phyloP scores from a whole-genome alignment of 495 filamentous ascomycete genomes.

The Aspergillus ellipticus region DNA sequence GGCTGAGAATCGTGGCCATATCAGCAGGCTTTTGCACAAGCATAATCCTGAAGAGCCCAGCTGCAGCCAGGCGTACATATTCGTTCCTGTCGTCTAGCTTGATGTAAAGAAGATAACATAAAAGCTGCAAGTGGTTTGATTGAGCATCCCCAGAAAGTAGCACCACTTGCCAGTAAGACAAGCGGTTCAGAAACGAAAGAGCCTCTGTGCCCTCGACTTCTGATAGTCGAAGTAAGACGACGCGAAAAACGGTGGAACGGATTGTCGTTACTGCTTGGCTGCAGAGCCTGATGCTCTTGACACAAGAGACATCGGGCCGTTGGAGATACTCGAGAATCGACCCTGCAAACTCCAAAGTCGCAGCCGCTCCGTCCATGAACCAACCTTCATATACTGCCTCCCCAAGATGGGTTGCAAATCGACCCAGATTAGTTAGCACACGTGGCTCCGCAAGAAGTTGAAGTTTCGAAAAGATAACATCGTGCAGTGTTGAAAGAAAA shows the following conservation, averaged over 20 bases:
- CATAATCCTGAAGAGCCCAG: constrained; percentile 82
- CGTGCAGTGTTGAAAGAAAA: constrained; percentile 66
- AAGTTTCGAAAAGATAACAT: constrained; percentile 64
- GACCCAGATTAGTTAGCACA: constrained; percentile 78
- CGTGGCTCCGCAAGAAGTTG: constrained; percentile 74
- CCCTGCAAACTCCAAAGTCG: constrained; percentile 83
- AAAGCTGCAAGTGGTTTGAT: constrained; percentile 69
- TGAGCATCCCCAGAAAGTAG: constrained; percentile 75
- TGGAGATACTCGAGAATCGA: constrained; percentile 83
- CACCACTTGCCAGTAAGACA: constrained; percentile 93
- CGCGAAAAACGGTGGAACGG: constrained; percentile 66
- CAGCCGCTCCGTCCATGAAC: constrained; percentile 77
- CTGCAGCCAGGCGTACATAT: constrained; percentile 69
- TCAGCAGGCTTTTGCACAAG: constrained; percentile 92
- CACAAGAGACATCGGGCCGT: constrained; percentile 69
- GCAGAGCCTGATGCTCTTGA: constrained; percentile 87
- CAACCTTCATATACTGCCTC: constrained; percentile 94
- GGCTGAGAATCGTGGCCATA: constrained; percentile 63
- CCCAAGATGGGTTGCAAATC: constrained; percentile 71
- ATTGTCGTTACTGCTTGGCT: constrained; percentile 73
- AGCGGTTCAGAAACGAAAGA: constrained; percentile 67
- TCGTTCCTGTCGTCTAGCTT: constrained; percentile 65
- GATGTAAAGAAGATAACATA: constrained; percentile 87
- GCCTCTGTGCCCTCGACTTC: constrained; percentile 71
- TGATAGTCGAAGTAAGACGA: constrained; percentile 76